phyloP scores from a whole-genome alignment of 2,329 filamentous ascomycete genomes.

The Thelonectria rubi region DNA sequence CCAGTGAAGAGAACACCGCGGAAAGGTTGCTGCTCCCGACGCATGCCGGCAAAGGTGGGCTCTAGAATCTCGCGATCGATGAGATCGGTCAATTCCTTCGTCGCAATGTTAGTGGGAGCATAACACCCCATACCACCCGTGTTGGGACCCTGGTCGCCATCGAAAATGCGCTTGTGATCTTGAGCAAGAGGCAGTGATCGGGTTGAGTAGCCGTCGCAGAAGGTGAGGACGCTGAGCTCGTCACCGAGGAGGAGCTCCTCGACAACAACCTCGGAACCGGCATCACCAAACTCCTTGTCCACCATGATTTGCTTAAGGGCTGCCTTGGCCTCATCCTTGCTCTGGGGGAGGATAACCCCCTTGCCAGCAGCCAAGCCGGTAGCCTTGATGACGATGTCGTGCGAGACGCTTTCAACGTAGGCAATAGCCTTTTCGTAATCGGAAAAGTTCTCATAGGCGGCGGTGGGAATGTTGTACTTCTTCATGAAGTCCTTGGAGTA shows the following conservation, averaged over 20 bases:
- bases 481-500: slow-evolving; percentile 99
- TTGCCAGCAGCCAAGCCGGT: slow-evolving; percentile 93
- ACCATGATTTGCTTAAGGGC: slow-evolving; percentile 93
- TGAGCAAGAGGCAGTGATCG: slow-evolving; percentile 88
- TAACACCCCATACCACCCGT: slow-evolving; percentile 99
- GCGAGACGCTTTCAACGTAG: slow-evolving; percentile 76
- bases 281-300: slow-evolving; percentile 83
- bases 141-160: slow-evolving; percentile 90
- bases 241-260: slow-evolving; percentile 94
- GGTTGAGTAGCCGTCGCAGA: slow-evolving; percentile 89
- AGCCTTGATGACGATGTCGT: slow-evolving; percentile 92
- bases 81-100: slow-evolving; percentile 76
- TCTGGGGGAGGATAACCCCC: slow-evolving; percentile 88
- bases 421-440: slow-evolving; percentile 75
- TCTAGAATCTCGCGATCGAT: slow-evolving; percentile 86
- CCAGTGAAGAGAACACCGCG: slow-evolving; percentile 85
- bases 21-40: slow-evolving; percentile 78
- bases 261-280: slow-evolving; percentile 91
- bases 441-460: slow-evolving; percentile 88
- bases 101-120: slow-evolving; percentile 84
- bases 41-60: slow-evolving; percentile 90
- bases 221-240: slow-evolving; percentile 89
- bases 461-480: slow-evolving; percentile 87
- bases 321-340: slow-evolving; percentile 81
- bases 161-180: slow-evolving; percentile 94